Evolutionary conservation across 192 early-diverging fungal species (phyloP).

Genomic region (Podila verticillata): DNA sequence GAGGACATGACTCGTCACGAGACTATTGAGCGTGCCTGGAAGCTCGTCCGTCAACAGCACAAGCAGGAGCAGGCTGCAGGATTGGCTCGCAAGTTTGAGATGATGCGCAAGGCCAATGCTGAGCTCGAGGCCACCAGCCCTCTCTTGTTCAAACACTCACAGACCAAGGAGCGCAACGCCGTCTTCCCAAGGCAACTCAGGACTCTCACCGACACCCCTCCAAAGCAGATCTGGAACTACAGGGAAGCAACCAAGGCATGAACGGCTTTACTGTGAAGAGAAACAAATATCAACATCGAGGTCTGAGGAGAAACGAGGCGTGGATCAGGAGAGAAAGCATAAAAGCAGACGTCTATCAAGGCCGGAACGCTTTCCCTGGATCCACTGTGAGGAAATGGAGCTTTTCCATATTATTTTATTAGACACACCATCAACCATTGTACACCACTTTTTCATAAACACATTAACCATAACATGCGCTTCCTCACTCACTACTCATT

Average conservation of each 20-base stretch:
- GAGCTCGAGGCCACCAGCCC: conserved; percentile 69
- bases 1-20: conserved; percentile 72
- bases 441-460: conserved; percentile 17
- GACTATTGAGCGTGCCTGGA: conserved; percentile 79
- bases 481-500: no score
- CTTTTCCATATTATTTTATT: conserved; percentile 1
- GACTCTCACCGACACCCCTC: conserved; percentile 79
- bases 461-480: no score
- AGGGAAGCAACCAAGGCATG: conserved; percentile 49
- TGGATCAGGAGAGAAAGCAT: background rate
- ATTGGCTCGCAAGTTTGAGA: conserved; percentile 66
- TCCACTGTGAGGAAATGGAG: background rate
- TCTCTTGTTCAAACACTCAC: conserved; percentile 70
- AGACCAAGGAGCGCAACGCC: conserved; percentile 61
- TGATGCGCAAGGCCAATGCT: conserved; percentile 71
- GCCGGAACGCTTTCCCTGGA: background rate
- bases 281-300: background rate
- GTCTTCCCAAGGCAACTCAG: conserved; percentile 79
- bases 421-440: conserved; percentile 15
- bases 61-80: conserved; percentile 55
- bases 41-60: conserved; percentile 60
- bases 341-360: background rate
- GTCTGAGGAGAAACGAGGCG: background rate
- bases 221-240: conserved; percentile 77
- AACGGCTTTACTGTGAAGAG: background rate